Base-by-base conservation (phyloP, 2,329 filamentous ascomycete species). In the Knufia petricola region DNA sequence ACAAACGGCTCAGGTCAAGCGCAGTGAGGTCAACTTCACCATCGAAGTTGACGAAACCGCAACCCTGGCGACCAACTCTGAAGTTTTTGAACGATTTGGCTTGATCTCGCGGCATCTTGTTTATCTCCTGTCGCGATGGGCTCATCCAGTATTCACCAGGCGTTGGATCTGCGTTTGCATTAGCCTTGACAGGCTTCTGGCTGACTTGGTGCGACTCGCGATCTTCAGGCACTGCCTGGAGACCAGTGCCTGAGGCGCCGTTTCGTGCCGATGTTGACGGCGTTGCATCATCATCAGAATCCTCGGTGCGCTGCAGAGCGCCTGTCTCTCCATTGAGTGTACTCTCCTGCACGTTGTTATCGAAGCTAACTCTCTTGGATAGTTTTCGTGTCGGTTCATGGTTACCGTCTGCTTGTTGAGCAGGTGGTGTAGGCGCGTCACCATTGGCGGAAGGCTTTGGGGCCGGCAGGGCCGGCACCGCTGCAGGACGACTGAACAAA, bases 361-460 rank as follows among this genome's bases (percentile, higher is more conserved):
- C 88, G 59, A 96, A 98, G 69, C 88, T 95, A 46, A 98, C 92
- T 46, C 85, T 82, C 72, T 95, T 95, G 55, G 83, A 82, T 34
- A 85, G 67, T 41, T 70, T 67, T 9, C 68, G 58, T 50, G 56
- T 50, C 51, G 62, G 57, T 37, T 53, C 65, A 60, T 37, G 65
- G 63, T 60, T 47, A 13, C 44, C 44, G 13, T 47, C 44, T 24
- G 46, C 28, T 6, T 32, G 54, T 21, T 52, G 42, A 38, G 32
- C 32, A 21, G 12, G 38, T 23, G 46, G 10, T 12, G 36, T 20
- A 52, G 50, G 13, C 52, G 47, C 4, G 6, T 31, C 30, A 9
- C 49, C 49, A 45, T 52, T 52, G 4, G 46, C 65, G 40, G 64
- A 50, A 37, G 66, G 58, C 12, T 74, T 74, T 17, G 57, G 49